phyloP scores from a whole-genome alignment of 176 grass and related monocot genomes.

The Juncus inflexus region DNA sequence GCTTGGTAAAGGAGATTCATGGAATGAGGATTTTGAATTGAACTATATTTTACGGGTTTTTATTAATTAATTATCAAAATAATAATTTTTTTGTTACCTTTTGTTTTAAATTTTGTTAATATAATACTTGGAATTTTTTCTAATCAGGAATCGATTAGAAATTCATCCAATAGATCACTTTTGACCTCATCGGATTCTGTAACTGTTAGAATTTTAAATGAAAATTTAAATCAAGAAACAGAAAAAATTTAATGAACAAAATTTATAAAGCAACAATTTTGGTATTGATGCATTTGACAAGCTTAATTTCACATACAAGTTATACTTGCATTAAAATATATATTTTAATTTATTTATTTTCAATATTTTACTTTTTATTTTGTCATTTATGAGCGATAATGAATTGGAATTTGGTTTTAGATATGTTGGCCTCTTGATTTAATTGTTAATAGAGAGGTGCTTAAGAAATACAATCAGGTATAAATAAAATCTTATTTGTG shows the following conservation, averaged over 20 bases:
- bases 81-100: too few relatives aligned
- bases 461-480: slow-evolving; percentile 97
- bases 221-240: slow-evolving; percentile 31
- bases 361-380: slow-evolving; percentile 26
- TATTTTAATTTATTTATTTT: slow-evolving; percentile 19
- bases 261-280: slow-evolving; percentile 55
- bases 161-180: slow-evolving; percentile 80
- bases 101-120: too few relatives aligned
- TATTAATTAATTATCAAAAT: slow-evolving; percentile 17
- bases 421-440: slow-evolving; percentile 96
- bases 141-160: slow-evolving; percentile 85
- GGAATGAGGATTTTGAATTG: slow-evolving; percentile 95
- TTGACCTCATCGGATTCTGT: slow-evolving; percentile 75
- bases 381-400: too few relatives aligned
- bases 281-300: slow-evolving; percentile 86
- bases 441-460: slow-evolving; percentile 68
- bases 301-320: slow-evolving; percentile 89
- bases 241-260: slow-evolving; percentile 52
- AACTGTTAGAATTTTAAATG: slow-evolving; percentile 58
- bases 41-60: slow-evolving; percentile 89
- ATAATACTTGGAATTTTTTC: slow-evolving; percentile 9
- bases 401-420: too few relatives aligned
- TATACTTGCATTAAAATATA: slow-evolving; percentile 30
- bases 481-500: background rate
- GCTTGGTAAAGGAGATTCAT: slow-evolving; percentile 79